phyloP scores from a whole-genome alignment of 1,139 yeast genomes.

The Scheffersomyces cryptocercus region DNA sequence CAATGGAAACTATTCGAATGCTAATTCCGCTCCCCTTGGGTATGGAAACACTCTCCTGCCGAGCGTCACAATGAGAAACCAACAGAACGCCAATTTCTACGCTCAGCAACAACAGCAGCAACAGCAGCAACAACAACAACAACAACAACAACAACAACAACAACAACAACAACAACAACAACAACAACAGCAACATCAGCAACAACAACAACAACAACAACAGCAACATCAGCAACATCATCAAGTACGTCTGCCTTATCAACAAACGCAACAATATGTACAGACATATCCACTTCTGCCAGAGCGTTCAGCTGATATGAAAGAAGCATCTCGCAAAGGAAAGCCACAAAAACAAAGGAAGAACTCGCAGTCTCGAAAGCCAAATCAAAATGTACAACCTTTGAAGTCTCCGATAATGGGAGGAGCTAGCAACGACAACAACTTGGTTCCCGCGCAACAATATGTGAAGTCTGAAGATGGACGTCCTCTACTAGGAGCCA shows the following conservation, averaged over 20 bases:
- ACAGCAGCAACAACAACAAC: constrained; percentile 8
- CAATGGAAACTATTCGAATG: too few relatives aligned
- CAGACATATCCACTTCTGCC: constrained; percentile 5
- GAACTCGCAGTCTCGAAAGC: background rate
- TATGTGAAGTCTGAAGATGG: constrained; percentile 54
- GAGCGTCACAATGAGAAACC: constrained; percentile 11
- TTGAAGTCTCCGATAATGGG: background rate
- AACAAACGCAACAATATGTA: constrained; percentile 5
- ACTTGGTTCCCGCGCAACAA: constrained; percentile 47
- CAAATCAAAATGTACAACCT: background rate
- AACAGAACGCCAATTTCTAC: constrained; percentile 1
- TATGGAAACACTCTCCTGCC: constrained; percentile 10
- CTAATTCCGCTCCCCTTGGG: too few relatives aligned
- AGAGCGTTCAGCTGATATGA: constrained; percentile 4
- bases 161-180: too few relatives aligned
- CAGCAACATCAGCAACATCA: constrained; percentile 12
- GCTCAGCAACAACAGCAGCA: constrained; percentile 5
- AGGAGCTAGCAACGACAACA: constrained; percentile 8
- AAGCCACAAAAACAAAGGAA: background rate
- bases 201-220: constrained; percentile 10
- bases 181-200: constrained; percentile 7
- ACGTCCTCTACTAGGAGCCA: constrained; percentile 75
- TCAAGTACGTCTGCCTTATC: constrained; percentile 11
- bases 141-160: constrained; percentile 3
- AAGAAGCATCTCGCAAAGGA: constrained; percentile 2